Conservation (phyloP, 2,329 filamentous ascomycete genomes). For the Chaetomiaceae sp. region DNA sequence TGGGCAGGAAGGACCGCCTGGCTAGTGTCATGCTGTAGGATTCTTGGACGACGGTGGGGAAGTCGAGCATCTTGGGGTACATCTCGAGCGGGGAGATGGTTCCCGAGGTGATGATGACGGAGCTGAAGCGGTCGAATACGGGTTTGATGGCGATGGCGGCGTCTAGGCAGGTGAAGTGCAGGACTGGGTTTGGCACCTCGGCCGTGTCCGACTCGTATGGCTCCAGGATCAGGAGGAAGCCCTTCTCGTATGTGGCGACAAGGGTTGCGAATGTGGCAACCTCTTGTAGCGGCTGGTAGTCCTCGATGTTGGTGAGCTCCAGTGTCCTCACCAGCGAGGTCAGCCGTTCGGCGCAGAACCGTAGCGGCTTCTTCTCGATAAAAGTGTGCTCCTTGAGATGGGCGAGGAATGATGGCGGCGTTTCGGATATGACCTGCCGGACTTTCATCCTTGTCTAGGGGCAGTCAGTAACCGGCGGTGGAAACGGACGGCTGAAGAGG, state of each 20-base stretch:
- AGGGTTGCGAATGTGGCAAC: conserved; percentile 96
- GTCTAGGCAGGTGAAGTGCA: conserved; percentile 95
- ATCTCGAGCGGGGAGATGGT: conserved; percentile 97
- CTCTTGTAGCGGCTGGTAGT: conserved; percentile 94
- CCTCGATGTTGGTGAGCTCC: conserved; percentile 95
- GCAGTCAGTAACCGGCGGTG: not conserved
- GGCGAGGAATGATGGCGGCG: conserved; percentile 84
- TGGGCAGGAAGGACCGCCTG: conserved; percentile 88
- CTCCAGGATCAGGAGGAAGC: conserved; percentile 93
- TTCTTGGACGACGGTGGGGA: conserved; percentile 87
- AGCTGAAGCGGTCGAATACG: conserved; percentile 95
- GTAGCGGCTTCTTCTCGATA: conserved; percentile 91
- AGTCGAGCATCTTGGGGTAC: conserved; percentile 98
- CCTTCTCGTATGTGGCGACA: conserved; percentile 93
- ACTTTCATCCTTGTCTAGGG: conserved; percentile 91
- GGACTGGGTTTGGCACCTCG: conserved; percentile 91
- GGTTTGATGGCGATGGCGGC: conserved; percentile 97
- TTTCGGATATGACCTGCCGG: conserved; percentile 94
- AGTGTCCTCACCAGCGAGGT: conserved; percentile 92
- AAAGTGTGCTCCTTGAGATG: conserved; percentile 95
- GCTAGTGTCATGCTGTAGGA: conserved; percentile 97
- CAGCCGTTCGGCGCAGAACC: conserved; percentile 90
- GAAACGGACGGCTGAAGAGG: not conserved
- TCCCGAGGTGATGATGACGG: conserved; percentile 96
- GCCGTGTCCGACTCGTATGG: conserved; percentile 94